Percentiles rank a stretch among this genome's conserved stretches.
These are phyloP conservation scores for Cystofilobasidium capitatum DNA, from an alignment of 768 basidiomycete species.

Conservation along the genomic window DNA sequence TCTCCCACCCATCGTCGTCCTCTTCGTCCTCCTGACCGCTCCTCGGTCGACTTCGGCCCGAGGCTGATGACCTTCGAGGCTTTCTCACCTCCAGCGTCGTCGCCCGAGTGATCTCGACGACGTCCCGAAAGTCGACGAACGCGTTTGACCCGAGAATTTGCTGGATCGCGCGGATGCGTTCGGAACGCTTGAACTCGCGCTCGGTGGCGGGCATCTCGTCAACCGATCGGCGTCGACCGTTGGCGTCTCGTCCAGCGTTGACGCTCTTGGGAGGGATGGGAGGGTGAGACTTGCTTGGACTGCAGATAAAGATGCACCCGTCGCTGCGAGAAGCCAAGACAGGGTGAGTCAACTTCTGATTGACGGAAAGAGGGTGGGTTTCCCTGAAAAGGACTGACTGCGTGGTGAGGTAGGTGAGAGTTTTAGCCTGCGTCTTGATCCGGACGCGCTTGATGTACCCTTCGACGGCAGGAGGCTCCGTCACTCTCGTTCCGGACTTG, in stretches of 20 bases:
- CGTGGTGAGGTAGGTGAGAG: slow-evolving; percentile 13
- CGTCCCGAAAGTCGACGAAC: slow-evolving; percentile 61
- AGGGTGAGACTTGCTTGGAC: slow-evolving; percentile 16
- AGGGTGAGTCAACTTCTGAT: too few species aligned
- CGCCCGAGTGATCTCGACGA: slow-evolving; percentile 47
- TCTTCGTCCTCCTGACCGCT: slow-evolving; percentile 36
- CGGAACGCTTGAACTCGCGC: slow-evolving; percentile 33
- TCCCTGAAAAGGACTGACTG: slow-evolving; percentile 10
- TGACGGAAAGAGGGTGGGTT: too few species aligned
- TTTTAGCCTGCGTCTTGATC: slow-evolving; percentile 15
- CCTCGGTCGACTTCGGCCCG: slow-evolving; percentile 24
- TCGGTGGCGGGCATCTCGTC: not conserved
- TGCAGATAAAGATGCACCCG: slow-evolving; percentile 17
- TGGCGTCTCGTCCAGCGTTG: not conserved
- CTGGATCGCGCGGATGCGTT: slow-evolving; percentile 34
- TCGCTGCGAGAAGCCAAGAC: too few species aligned
- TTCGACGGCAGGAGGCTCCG: slow-evolving; percentile 22
- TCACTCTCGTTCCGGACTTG: not conserved
- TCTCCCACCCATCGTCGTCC: slow-evolving; percentile 28
- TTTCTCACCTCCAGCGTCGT: slow-evolving; percentile 14
- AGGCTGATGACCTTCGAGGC: not conserved
- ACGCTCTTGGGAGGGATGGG: not conserved
- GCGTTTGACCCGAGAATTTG: slow-evolving; percentile 43
- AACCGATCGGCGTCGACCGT: not conserved
- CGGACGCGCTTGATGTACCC: slow-evolving; percentile 24